Conservation (phyloP, 768 basidiomycete species). For the Steccherinum ochraceum region DNA sequence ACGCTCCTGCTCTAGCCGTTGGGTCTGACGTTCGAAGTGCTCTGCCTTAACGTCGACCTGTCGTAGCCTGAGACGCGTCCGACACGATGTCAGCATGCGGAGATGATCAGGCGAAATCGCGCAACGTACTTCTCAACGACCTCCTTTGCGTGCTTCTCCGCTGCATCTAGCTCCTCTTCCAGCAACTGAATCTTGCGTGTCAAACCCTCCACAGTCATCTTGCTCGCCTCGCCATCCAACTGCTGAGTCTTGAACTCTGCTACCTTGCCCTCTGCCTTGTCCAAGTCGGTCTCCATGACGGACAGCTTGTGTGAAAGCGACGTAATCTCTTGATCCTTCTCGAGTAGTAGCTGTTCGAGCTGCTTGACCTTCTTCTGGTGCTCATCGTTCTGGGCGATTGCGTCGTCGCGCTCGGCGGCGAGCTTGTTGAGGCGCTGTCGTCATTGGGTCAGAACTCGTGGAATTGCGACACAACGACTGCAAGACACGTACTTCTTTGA, state of each 20-base stretch:
- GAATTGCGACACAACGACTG: no score
- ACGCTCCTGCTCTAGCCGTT: conserved; percentile 82
- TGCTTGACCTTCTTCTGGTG: conserved; percentile 84
- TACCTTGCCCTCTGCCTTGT: conserved; percentile 65
- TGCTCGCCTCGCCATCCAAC: conserved; percentile 65
- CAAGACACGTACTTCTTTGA: conserved; percentile 33
- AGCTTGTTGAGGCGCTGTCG: conserved; percentile 68
- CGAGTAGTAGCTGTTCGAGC: conserved; percentile 63
- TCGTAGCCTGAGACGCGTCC: conserved; percentile 54
- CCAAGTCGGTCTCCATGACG: conserved; percentile 60
- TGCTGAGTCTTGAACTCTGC: conserved; percentile 55
- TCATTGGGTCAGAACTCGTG: no score
- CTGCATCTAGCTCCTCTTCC: conserved; percentile 91
- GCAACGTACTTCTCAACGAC: conserved; percentile 87
- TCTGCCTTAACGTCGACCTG: conserved; percentile 99
- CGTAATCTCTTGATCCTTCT: conserved; percentile 79
- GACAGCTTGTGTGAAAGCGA: conserved; percentile 71
- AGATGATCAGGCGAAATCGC: neutral
- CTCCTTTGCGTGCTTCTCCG: conserved; percentile 96
- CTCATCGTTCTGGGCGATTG: conserved; percentile 76
- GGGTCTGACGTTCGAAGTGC: conserved; percentile 91
- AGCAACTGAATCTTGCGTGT: conserved; percentile 81
- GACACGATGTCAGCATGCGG: conserved; percentile 2
- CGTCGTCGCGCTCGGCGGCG: conserved; percentile 79
- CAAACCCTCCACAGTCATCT: conserved; percentile 67